Evolutionary conservation across 306 rosid species (phyloP).

Genomic region (Heteromeles arbutifolia): DNA sequence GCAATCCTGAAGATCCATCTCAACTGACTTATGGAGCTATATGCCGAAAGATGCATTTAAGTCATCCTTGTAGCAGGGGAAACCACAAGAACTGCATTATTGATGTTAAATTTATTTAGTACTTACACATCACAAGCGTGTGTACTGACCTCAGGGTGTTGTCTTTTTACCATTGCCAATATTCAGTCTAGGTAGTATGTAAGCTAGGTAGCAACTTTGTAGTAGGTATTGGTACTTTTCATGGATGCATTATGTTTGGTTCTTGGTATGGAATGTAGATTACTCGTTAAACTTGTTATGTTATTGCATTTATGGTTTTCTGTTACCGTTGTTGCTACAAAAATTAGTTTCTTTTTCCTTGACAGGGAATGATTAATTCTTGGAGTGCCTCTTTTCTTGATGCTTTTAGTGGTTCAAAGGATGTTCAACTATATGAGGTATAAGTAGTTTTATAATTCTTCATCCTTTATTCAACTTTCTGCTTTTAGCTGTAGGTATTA

Average conservation of each 20-base stretch:
- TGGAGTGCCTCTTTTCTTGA: constrained; percentile 67
- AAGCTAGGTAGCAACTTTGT: not conserved
- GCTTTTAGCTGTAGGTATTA: not conserved
- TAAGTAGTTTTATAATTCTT: not conserved
- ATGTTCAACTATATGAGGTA: constrained; percentile 64
- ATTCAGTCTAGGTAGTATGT: not conserved
- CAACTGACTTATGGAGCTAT: not conserved
- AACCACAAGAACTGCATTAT: not conserved
- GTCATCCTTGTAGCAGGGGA: not conserved
- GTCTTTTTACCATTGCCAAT: not conserved
- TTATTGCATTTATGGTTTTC: constrained; percentile 9
- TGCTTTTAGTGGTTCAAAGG: constrained; percentile 45
- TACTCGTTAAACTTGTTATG: not conserved
- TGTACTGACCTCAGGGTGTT: not conserved
- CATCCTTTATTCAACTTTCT: constrained; percentile 7
- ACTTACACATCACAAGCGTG: not conserved
- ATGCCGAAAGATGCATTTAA: not conserved
- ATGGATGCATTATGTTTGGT: not conserved
- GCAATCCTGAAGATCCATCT: not conserved
- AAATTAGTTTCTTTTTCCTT: constrained; percentile 17
- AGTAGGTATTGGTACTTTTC: not conserved
- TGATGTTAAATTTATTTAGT: not conserved
- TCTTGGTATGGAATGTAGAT: not conserved
- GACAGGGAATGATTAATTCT: constrained; percentile 67
- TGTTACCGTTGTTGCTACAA: constrained; percentile 13